Percentiles rank a stretch among this genome's conserved stretches.
These are phyloP conservation scores for Ascochyta lentis DNA, from an alignment of 2,329 filamentous ascomycete genomes.

Conservation along the genomic window DNA sequence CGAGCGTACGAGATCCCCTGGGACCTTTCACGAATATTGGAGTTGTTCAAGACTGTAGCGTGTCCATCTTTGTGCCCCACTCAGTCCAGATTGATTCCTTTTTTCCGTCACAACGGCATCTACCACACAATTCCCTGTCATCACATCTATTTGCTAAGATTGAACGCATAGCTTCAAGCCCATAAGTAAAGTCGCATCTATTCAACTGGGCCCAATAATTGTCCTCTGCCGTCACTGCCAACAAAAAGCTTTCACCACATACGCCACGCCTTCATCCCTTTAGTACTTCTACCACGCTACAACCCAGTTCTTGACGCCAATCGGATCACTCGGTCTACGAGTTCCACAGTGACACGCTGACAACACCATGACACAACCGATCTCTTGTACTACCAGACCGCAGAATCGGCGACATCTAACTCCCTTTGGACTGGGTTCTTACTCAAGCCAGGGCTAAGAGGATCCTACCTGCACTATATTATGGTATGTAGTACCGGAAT, in stretches of 20 bases:
- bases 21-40: too few species aligned
- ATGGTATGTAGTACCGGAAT: conserved; percentile 9
- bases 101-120: too few species aligned
- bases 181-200: too few species aligned
- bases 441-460: conserved; percentile 15
- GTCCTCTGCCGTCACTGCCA: not conserved
- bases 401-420: conserved; percentile 26
- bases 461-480: conserved; percentile 32
- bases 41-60: too few species aligned
- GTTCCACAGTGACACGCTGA: conserved; percentile 21
- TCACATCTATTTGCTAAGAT: too few species aligned
- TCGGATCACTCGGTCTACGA: conserved; percentile 30
- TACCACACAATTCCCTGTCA: too few species aligned
- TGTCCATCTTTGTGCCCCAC: too few species aligned
- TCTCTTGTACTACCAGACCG: conserved; percentile 26
- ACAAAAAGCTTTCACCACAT: not conserved
- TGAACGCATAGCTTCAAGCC: too few species aligned
- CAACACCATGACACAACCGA: conserved; percentile 19
- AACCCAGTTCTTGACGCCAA: conserved; percentile 33
- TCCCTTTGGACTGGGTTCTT: too few species aligned
- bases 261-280: not conserved
- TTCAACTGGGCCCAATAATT: not conserved
- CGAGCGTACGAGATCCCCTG: too few species aligned
- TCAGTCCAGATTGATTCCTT: too few species aligned
- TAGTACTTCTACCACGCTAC: conserved; percentile 1